Conservation (phyloP, 352 stramenopile species). For the Aphanomyces astaci region DNA sequence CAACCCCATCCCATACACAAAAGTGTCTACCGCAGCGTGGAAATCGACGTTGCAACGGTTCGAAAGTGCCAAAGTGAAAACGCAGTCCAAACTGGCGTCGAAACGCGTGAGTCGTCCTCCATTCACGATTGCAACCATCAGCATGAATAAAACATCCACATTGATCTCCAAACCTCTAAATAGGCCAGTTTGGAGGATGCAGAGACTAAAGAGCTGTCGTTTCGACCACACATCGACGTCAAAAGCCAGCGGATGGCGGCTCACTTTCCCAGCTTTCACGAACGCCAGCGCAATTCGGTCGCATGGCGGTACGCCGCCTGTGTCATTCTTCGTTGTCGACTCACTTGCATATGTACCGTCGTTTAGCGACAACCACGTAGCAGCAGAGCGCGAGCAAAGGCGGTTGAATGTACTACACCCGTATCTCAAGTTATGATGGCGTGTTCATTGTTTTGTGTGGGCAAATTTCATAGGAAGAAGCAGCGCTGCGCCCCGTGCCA, state of each 20-base stretch:
- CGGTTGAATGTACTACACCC: not conserved
- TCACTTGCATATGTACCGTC: too few species aligned
- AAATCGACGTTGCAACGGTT: slow-evolving; percentile 7
- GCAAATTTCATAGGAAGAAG: slow-evolving; percentile 5
- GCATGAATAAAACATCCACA: too few species aligned
- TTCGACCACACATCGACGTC: slow-evolving; percentile 9
- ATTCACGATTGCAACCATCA: too few species aligned
- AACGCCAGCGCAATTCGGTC: slow-evolving; percentile 8
- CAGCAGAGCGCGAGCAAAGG: slow-evolving; percentile 13
- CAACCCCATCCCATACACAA: too few species aligned
- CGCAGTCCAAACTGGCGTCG: slow-evolving; percentile 7
- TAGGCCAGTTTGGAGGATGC: not conserved
- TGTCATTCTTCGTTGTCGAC: not conserved
- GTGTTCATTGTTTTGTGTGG: too few species aligned
- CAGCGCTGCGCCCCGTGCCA: not conserved
- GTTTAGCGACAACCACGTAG: slow-evolving; percentile 23
- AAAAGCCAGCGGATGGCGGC: slow-evolving; percentile 5
- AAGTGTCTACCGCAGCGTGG: not conserved
- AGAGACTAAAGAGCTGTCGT: not conserved
- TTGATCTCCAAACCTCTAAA: too few species aligned
- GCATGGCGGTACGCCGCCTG: slow-evolving; percentile 10
- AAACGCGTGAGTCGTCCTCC: not conserved
- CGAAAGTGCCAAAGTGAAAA: not conserved
- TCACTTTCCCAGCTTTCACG: slow-evolving; percentile 17
- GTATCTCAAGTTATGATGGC: not conserved